phyloP scores from a whole-genome alignment of 2,329 filamentous ascomycete species.

The Arachnomyces sp. region DNA sequence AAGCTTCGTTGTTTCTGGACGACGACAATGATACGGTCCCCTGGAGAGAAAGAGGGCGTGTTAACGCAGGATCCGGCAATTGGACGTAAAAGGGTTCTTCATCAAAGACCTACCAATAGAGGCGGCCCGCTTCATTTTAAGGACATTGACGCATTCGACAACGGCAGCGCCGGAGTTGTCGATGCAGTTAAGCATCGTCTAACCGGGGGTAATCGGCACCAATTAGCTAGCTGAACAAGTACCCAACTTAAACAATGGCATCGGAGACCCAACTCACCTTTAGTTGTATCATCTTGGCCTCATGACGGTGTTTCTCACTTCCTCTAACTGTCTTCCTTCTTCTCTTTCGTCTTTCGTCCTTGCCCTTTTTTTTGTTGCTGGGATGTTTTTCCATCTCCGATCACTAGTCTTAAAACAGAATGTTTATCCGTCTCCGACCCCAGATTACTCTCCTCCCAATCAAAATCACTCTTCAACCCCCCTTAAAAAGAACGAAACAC shows the following conservation, averaged over 20 bases:
- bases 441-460: too few relatives aligned
- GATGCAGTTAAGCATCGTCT: constrained; percentile 99
- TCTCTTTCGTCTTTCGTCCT: constrained; percentile 3
- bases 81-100: not conserved
- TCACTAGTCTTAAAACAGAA: too few relatives aligned
- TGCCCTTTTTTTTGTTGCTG: constrained; percentile 6
- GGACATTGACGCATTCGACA: constrained; percentile 89
- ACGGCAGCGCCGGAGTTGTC: constrained; percentile 98
- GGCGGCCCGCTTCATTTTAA: constrained; percentile 78
- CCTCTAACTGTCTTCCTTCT: not conserved
- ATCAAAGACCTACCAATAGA: constrained; percentile 69
- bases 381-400: too few relatives aligned
- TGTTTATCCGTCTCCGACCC: too few relatives aligned
- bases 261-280: constrained; percentile 47
- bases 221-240: not conserved
- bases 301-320: constrained; percentile 18
- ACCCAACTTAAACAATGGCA: not conserved
- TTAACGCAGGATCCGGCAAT: not conserved
- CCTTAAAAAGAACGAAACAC: too few relatives aligned
- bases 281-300: constrained; percentile 77
- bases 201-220: constrained; percentile 9
- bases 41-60: constrained; percentile 37
- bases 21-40: constrained; percentile 93
- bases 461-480: too few relatives aligned
- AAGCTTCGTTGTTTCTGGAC: constrained; percentile 90